phyloP scores from a whole-genome alignment of 2,329 filamentous ascomycete genomes.

The Grosmannia serpens region DNA sequence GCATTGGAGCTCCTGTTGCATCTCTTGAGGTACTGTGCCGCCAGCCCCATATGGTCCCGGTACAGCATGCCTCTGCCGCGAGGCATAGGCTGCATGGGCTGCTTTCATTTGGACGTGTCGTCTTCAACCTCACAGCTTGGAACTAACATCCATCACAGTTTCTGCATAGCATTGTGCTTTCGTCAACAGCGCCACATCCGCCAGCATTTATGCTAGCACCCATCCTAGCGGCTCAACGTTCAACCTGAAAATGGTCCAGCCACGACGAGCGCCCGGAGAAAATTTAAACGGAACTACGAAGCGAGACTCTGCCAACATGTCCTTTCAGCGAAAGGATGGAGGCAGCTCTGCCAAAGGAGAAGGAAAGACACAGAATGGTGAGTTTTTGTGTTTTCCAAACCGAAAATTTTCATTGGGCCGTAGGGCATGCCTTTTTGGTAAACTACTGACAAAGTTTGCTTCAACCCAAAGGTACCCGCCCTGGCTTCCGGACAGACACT shows the following conservation, averaged over 20 bases:
- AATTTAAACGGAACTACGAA: constrained; percentile 18
- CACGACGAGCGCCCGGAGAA: constrained; percentile 20
- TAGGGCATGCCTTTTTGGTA: not conserved
- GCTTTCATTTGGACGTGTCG: not conserved
- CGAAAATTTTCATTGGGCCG: not conserved
- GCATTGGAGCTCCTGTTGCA: not conserved
- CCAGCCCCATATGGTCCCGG: not conserved
- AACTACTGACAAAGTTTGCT: not conserved
- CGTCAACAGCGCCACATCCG: not conserved
- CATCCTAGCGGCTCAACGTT: constrained; percentile 15
- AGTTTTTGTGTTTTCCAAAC: constrained; percentile 8
- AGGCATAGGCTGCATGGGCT: not conserved
- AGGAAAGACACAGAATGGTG: constrained; percentile 28
- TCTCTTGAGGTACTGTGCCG: not conserved
- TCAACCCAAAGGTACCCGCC: constrained; percentile 42
- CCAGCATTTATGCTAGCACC: constrained; percentile 18
- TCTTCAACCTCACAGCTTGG: not conserved
- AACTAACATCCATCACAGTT: not conserved
- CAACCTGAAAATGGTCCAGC: constrained; percentile 21
- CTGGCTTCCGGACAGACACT: constrained; percentile 72
- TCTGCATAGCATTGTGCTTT: not conserved
- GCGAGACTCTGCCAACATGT: constrained; percentile 20
- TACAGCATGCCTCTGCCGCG: not conserved
- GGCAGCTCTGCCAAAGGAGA: constrained; percentile 22
- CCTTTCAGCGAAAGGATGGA: constrained; percentile 22